Conservation (phyloP, 179 eudicot genomes). For the Pouteria campechiana region DNA sequence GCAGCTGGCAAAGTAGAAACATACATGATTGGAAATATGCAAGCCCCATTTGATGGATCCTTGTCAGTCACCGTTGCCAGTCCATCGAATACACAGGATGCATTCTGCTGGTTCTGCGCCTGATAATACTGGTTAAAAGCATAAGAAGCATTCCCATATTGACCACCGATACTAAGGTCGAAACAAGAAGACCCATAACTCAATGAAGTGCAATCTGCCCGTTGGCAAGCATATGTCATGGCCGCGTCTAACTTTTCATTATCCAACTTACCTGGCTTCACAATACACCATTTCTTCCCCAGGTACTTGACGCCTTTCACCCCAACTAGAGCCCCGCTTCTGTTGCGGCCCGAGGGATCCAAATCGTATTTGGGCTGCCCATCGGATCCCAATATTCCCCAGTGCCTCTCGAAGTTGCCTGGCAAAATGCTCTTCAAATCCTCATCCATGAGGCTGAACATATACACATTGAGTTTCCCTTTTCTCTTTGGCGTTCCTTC, state of each 20-base stretch:
- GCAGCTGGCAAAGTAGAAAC: too few species aligned
- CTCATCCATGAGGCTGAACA: slow-evolving; percentile 88
- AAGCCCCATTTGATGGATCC: slow-evolving; percentile 60
- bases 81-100: slow-evolving; percentile 85
- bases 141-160: slow-evolving; percentile 91
- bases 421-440: slow-evolving; percentile 78
- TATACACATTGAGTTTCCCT: slow-evolving; percentile 58
- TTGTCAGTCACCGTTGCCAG: slow-evolving; percentile 44
- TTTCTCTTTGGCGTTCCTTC: slow-evolving; percentile 65
- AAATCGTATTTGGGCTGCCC: slow-evolving; percentile 83
- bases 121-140: slow-evolving; percentile 97
- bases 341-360: slow-evolving; percentile 38
- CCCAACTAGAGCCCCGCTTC: slow-evolving; percentile 39
- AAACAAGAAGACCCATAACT: slow-evolving; percentile 91
- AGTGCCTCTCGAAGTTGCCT: slow-evolving; percentile 89
- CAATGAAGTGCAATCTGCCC: slow-evolving; percentile 78
- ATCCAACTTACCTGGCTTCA: slow-evolving; percentile 36
- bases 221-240: slow-evolving; percentile 74
- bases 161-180: slow-evolving; percentile 22
- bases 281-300: slow-evolving; percentile 63
- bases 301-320: slow-evolving; percentile 59
- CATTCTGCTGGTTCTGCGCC: slow-evolving; percentile 42
- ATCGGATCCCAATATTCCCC: slow-evolving; percentile 93
- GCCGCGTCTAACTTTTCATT: slow-evolving; percentile 32
- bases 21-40: slow-evolving; percentile 75